Base-by-base conservation (phyloP, 2,329 filamentous ascomycete genomes). In the Ophiostoma himal-ulmi region DNA sequence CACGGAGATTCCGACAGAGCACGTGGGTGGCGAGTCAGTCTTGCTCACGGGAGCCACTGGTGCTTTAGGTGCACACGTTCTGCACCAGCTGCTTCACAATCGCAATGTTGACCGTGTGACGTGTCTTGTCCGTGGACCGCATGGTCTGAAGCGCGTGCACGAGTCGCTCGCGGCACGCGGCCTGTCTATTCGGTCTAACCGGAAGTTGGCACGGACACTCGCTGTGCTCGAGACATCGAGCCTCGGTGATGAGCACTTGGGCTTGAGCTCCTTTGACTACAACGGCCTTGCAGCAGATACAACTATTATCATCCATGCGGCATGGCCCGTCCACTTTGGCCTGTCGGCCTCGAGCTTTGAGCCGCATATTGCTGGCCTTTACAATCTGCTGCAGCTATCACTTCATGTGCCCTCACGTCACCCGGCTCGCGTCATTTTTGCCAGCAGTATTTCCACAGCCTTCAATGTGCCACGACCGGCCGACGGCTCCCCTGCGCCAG, bases 261-360 rank as follows among this genome's bases (percentile, higher is more conserved):
- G 82, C 39, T 77, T 84, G 17, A 34, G 13, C 11, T 65, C 71
- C 5, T 73, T 76, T 1, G 74, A 74, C 52, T 78, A 78, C 69
- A 68, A 72, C n/a, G 69, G 74, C 11, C 73, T 82, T 3, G 70
- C 72, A 3, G 64, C 70, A 48, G 72, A 78, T 5, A 74, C 82
- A 8, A 83, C 82, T 0, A 73, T 77, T 30, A 77, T 83, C 68
- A 79, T 84, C 69, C 82, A 85, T 76, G 77, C 78, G 48, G 82
- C 83, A 1, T 84, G 83, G 83, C 79, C 82, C 1, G 83, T 85
- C 13, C 84, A 85, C 74, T 85, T 85, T 79, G 82, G 82, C 73
- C 78, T 84, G 70, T 78, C 79, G 0, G 78, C 83, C 0, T 74
- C 77, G n/a, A 82, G 79, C 71, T 83, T 85, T 74, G 80, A 81